These are phyloP conservation scores for Lentinula boryana DNA, from an alignment of 768 basidiomycete species.

Conservation along the genomic window DNA sequence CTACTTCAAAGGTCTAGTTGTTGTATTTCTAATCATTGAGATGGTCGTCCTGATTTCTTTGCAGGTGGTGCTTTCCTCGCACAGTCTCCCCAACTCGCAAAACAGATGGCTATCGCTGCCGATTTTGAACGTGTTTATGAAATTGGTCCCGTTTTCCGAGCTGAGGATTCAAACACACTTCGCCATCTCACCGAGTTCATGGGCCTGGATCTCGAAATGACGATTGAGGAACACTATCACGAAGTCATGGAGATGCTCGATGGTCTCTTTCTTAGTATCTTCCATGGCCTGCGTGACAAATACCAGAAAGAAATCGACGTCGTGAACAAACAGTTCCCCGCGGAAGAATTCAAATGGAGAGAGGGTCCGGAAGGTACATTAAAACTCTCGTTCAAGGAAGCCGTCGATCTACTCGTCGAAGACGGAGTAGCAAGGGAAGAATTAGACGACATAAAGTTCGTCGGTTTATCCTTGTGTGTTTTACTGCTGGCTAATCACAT, in stretches of 20 bases:
- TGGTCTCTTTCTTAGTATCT: conserved; percentile 78
- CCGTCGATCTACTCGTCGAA: conserved; percentile 78
- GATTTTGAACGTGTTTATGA: conserved; percentile 99
- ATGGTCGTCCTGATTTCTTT: background rate
- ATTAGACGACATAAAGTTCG: conserved; percentile 87
- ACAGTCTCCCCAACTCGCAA: conserved; percentile 94
- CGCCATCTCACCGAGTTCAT: conserved; percentile 98
- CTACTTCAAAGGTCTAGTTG: conserved; percentile 82
- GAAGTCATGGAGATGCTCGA: conserved; percentile 94
- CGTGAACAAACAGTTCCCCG: conserved; percentile 84
- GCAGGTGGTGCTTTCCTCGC: conserved; percentile 87
- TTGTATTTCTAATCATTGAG: conserved; percentile 1
- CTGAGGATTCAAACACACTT: conserved; percentile 95
- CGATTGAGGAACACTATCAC: conserved; percentile 97
- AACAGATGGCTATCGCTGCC: conserved; percentile 99
- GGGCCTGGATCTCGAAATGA: conserved; percentile 98
- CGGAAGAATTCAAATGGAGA: conserved; percentile 93
- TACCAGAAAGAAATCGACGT: conserved; percentile 80
- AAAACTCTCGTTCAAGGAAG: conserved; percentile 80
- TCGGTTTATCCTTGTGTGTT: conserved; percentile 7
- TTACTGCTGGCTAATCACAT: conserved; percentile 5
- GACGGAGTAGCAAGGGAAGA: conserved; percentile 76
- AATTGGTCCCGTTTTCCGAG: conserved; percentile 94
- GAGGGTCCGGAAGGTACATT: conserved; percentile 88
- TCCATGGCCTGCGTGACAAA: conserved; percentile 71